phyloP scores from a whole-genome alignment of 495 filamentous ascomycete species.

The Rostrohypoxylon terebratum region DNA sequence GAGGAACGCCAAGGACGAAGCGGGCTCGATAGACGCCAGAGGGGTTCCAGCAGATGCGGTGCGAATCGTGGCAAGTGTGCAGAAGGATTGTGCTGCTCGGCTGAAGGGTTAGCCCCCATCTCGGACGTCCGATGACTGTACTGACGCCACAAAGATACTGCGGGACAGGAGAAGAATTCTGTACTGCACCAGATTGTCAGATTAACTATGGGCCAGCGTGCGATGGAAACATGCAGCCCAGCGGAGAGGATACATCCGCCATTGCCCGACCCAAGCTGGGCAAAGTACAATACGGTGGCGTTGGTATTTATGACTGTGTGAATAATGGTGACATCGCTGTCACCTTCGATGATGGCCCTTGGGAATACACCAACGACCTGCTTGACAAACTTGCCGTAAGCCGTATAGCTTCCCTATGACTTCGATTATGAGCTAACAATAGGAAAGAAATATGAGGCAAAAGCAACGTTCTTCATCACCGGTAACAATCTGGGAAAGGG shows the following conservation, averaged over 20 bases:
- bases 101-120: conserved; percentile 61
- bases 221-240: conserved; percentile 74
- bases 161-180: conserved; percentile 71
- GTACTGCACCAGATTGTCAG: conserved; percentile 76
- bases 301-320: conserved; percentile 74
- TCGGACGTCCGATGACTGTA: conserved; percentile 15
- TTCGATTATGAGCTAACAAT: conserved; percentile 28
- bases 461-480: conserved; percentile 84
- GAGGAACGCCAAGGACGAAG: conserved; percentile 28
- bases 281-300: conserved; percentile 68
- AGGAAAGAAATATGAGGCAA: conserved; percentile 67
- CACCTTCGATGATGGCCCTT: conserved; percentile 84
- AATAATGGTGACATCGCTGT: conserved; percentile 73
- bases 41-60: conserved; percentile 51
- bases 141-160: conserved; percentile 66
- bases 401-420: background rate
- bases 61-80: conserved; percentile 62
- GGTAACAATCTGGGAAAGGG: conserved; percentile 81
- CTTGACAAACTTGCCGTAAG: conserved; percentile 70
- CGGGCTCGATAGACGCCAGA: conserved; percentile 46
- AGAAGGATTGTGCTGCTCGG: conserved; percentile 71
- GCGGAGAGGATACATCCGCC: conserved; percentile 68
- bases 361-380: conserved; percentile 73
- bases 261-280: conserved; percentile 71
- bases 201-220: conserved; percentile 73